Conservation (phyloP, 768 basidiomycete genomes). For the Coprinellus aureogranulatus region DNA sequence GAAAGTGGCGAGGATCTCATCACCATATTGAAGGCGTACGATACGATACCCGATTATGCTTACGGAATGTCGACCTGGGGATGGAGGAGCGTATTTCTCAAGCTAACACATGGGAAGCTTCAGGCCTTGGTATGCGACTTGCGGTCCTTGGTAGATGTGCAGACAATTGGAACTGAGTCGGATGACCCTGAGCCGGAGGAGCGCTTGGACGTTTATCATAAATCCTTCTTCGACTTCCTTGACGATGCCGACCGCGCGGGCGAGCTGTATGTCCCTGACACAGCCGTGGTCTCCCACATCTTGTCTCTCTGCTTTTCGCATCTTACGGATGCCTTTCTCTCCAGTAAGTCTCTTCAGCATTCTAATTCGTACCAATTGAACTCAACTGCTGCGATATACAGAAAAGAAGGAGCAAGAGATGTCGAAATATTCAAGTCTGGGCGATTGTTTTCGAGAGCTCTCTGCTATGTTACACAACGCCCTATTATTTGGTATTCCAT, state of each 20-base stretch:
- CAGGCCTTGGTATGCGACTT: background rate
- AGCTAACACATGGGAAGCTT: background rate
- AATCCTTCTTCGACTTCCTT: background rate
- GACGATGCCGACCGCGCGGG: background rate
- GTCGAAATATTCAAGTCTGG: too few species aligned
- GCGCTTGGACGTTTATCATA: background rate
- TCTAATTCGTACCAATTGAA: too few species aligned
- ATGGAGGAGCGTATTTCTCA: background rate
- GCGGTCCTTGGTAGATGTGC: background rate
- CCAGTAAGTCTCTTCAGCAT: too few species aligned
- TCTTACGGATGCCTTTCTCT: too few species aligned
- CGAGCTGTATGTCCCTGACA: background rate
- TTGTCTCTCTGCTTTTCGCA: too few species aligned
- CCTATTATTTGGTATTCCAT: too few species aligned
- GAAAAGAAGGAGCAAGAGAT: too few species aligned
- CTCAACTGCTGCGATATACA: too few species aligned
- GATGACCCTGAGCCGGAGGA: too few species aligned
- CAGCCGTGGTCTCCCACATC: too few species aligned
- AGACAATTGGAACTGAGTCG: background rate
- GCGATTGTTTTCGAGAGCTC: too few species aligned
- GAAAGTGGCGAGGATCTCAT: background rate
- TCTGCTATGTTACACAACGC: too few species aligned
- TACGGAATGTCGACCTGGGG: background rate
- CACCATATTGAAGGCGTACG: background rate
- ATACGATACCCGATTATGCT: background rate